A percentile compares a stretch with the other conserved stretches of the same genome.
Evolutionary conservation across 805 yeast genomes (phyloP).

Genomic region (Komagataella pseudopastoris): DNA sequence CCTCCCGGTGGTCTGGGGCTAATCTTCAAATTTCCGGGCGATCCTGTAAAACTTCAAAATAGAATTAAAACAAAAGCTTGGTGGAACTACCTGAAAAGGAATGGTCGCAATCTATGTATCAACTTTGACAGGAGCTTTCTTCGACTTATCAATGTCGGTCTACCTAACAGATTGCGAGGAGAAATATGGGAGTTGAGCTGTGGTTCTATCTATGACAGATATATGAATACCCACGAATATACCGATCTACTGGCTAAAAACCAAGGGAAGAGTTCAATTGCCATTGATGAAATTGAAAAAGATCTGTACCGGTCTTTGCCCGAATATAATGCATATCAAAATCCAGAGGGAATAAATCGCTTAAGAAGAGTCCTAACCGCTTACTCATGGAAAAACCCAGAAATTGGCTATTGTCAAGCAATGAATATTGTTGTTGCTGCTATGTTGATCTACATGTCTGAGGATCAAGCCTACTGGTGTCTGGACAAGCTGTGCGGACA

Average conservation of each 20-base stretch:
- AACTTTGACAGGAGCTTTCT: slow-evolving; percentile 66
- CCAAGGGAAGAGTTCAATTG: slow-evolving; percentile 54
- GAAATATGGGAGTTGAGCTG: slow-evolving; percentile 91
- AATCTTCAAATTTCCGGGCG: slow-evolving; percentile 80
- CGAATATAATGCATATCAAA: slow-evolving; percentile 90
- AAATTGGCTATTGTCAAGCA: slow-evolving; percentile 96
- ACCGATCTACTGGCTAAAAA: slow-evolving; percentile 42
- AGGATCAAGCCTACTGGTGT: slow-evolving; percentile 96
- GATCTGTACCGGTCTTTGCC: slow-evolving; percentile 92
- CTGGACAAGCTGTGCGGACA: slow-evolving; percentile 68
- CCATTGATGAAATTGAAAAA: slow-evolving; percentile 93
- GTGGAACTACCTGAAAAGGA: slow-evolving; percentile 78
- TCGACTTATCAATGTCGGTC: slow-evolving; percentile 76
- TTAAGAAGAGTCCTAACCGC: slow-evolving; percentile 84
- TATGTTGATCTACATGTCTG: slow-evolving; percentile 71
- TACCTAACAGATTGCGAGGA: slow-evolving; percentile 90
- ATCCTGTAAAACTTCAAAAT: slow-evolving; percentile 62
- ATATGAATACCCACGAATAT: slow-evolving; percentile 50
- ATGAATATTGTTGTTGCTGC: slow-evolving; percentile 92
- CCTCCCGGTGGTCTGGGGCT: slow-evolving; percentile 84
- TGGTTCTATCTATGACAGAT: slow-evolving; percentile 71
- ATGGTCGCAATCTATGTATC: slow-evolving; percentile 76
- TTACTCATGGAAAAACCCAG: slow-evolving; percentile 94
- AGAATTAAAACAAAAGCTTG: slow-evolving; percentile 80
- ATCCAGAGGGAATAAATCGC: slow-evolving; percentile 70